A percentile compares a stretch with the other conserved stretches of the same genome.
phyloP scores from a whole-genome alignment of 805 yeast genomes.

The Barnettozyma californica region DNA sequence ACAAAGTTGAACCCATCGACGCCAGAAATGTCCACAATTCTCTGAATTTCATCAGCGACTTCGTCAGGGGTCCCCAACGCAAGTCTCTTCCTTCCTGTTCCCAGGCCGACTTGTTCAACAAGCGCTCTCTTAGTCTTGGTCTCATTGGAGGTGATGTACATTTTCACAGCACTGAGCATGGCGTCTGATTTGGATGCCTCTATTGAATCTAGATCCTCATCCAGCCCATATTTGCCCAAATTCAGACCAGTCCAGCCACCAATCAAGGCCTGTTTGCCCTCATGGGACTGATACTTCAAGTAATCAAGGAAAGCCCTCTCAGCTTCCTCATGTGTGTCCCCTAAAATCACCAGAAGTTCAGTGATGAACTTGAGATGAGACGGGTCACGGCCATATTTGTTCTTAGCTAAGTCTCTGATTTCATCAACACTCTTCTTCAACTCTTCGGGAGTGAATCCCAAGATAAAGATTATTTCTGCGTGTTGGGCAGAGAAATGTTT shows the following conservation, averaged over 20 bases:
- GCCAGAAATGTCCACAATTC: conserved; percentile 35
- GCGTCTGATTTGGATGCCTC: conserved; percentile 26
- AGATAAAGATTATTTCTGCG: conserved; percentile 39
- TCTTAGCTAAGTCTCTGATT: conserved; percentile 30
- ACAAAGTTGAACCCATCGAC: conserved; percentile 40
- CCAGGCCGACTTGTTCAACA: conserved; percentile 21
- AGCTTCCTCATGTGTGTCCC: conserved; percentile 4
- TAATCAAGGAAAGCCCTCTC: conserved; percentile 29
- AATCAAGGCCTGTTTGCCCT: conserved; percentile 40
- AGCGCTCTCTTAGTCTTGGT: conserved; percentile 20
- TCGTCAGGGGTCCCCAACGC: conserved; percentile 30
- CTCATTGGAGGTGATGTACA: conserved; percentile 21
- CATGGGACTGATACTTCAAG: conserved; percentile 30
- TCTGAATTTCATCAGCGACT: conserved; percentile 35
- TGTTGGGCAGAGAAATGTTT: conserved; percentile 37
- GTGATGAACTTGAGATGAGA: conserved; percentile 34
- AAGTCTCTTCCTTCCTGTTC: conserved; percentile 26
- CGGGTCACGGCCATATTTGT: conserved; percentile 32
- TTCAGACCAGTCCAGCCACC: conserved; percentile 44
- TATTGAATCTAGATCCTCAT: conserved; percentile 28
- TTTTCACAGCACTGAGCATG: conserved; percentile 28
- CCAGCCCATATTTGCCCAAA: conserved; percentile 27
- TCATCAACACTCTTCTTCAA: conserved; percentile 28
- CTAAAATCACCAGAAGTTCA: conserved; percentile 34
- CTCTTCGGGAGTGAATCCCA: conserved; percentile 30